A percentile compares a stretch with the other conserved stretches of the same genome.
Evolutionary conservation across 805 yeast genomes (phyloP).

Genomic region (Metschnikowia hibisci): DNA sequence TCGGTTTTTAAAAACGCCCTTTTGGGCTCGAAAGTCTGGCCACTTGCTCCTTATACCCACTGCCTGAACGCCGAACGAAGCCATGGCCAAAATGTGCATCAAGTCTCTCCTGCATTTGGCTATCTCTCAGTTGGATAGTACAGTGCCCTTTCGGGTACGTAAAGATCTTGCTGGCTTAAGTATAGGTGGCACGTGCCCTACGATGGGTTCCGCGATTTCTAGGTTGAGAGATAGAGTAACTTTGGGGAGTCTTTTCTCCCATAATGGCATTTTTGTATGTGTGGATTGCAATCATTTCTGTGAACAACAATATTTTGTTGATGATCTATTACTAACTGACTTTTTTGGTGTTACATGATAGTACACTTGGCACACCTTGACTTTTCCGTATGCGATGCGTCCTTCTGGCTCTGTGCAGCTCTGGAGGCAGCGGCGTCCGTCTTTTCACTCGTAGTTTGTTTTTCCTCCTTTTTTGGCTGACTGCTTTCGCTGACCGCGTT

Average conservation of each 20-base stretch:
- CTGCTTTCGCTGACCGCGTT: neutral
- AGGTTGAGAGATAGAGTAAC: slow-evolving; percentile 14
- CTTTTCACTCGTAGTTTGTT: neutral
- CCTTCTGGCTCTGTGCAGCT: slow-evolving; percentile 9
- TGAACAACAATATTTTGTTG: neutral
- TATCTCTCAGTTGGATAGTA: slow-evolving; percentile 12
- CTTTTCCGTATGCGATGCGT: slow-evolving; percentile 7
- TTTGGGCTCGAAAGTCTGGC: slow-evolving; percentile 15
- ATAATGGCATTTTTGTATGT: slow-evolving; percentile 4
- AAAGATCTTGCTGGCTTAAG: neutral
- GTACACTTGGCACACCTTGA: slow-evolving; percentile 16
- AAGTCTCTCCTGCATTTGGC: slow-evolving; percentile 9
- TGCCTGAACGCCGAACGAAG: slow-evolving; percentile 10
- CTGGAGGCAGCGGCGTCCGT: slow-evolving; percentile 7
- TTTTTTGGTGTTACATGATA: slow-evolving; percentile 7
- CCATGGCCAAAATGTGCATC: neutral
- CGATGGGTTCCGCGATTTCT: slow-evolving; percentile 4
- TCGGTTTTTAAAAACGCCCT: slow-evolving; percentile 11
- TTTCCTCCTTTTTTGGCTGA: slow-evolving; percentile 1
- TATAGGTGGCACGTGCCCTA: neutral
- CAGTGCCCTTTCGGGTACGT: slow-evolving; percentile 17
- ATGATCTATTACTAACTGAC: slow-evolving; percentile 1
- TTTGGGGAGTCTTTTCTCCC: slow-evolving; percentile 12
- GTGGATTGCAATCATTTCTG: neutral
- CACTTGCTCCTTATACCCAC: slow-evolving; percentile 11